Evolutionary conservation across 805 yeast genomes (phyloP).

Genomic region (Yarrowia osloensis): DNA sequence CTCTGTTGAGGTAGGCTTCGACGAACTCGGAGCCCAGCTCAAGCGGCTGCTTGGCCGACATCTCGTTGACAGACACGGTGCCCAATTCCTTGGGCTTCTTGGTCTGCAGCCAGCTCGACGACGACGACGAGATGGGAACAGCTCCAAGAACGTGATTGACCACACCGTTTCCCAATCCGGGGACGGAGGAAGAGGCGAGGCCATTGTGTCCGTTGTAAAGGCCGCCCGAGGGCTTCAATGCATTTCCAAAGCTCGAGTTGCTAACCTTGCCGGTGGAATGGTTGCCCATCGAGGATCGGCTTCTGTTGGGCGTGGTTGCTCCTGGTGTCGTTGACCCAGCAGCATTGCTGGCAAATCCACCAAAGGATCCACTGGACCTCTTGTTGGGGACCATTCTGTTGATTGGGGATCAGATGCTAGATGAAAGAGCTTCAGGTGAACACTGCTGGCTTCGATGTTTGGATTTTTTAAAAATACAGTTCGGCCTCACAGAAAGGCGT

Average conservation of each 20-base stretch:
- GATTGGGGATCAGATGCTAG: constrained; percentile 16
- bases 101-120: constrained; percentile 20
- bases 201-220: constrained; percentile 6
- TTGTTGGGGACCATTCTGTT: constrained; percentile 23
- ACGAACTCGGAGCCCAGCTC: constrained; percentile 39
- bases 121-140: constrained; percentile 7
- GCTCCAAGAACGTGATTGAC: constrained; percentile 25
- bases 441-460: constrained; percentile 21
- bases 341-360: constrained; percentile 9
- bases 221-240: constrained; percentile 17
- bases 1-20: constrained; percentile 39
- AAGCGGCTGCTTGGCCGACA: constrained; percentile 33
- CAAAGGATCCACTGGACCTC: constrained; percentile 28
- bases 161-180: constrained; percentile 13
- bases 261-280: constrained; percentile 19
- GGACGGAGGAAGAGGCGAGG: background rate
- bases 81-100: constrained; percentile 30
- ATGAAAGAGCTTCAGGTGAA: constrained; percentile 9
- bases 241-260: constrained; percentile 26
- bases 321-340: constrained; percentile 5
- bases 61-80: constrained; percentile 23
- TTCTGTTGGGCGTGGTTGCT: constrained; percentile 14
- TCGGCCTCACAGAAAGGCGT: constrained; percentile 14
- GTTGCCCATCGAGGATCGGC: constrained; percentile 9
- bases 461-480: constrained; percentile 25